These are phyloP conservation scores for Salinomyces thailandicus DNA, from an alignment of 2,329 filamentous ascomycete species.

Conservation along the genomic window DNA sequence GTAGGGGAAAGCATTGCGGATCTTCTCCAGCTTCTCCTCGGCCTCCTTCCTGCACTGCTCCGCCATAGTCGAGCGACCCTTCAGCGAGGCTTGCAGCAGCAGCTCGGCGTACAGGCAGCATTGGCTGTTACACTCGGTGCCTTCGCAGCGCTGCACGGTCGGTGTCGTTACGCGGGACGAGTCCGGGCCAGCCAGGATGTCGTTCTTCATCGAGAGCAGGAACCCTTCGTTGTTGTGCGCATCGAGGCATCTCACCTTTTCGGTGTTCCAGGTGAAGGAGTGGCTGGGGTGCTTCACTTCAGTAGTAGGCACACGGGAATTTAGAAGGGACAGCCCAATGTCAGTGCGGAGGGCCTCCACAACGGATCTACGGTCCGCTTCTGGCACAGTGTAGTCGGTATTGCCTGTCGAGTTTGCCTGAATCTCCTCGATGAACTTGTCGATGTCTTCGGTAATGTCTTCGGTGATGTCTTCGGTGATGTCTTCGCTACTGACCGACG, in stretches of 20 bases:
- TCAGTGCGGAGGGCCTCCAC: not conserved
- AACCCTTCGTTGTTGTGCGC: no score
- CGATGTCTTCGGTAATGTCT: conserved; percentile 2
- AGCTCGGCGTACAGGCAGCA: conserved; percentile 7
- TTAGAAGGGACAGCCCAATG: not conserved
- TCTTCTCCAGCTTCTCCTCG: conserved; percentile 4
- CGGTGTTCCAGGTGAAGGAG: conserved; percentile 1
- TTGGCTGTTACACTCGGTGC: not conserved
- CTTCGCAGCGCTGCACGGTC: conserved; percentile 1
- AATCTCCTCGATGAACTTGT: conserved; percentile 3
- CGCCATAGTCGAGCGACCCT: conserved; percentile 1
- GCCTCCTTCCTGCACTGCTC: conserved; percentile 5
- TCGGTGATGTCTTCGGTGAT: not conserved
- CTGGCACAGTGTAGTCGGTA: not conserved
- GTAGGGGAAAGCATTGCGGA: conserved; percentile 7
- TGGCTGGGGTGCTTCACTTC: conserved; percentile 3
- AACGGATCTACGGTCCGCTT: not conserved
- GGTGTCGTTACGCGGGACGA: not conserved
- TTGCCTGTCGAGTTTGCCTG: not conserved
- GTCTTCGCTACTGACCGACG: not conserved
- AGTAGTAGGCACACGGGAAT: not conserved
- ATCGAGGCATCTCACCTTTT: no score
- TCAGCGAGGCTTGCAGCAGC: conserved; percentile 2
- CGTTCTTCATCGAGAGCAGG: conserved; percentile 1
- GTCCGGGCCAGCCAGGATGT: not conserved